A percentile compares a stretch with the other conserved stretches of the same genome.
Conservation (phyloP, 2,329 filamentous ascomycete species). For the Penicillium sp. region DNA sequence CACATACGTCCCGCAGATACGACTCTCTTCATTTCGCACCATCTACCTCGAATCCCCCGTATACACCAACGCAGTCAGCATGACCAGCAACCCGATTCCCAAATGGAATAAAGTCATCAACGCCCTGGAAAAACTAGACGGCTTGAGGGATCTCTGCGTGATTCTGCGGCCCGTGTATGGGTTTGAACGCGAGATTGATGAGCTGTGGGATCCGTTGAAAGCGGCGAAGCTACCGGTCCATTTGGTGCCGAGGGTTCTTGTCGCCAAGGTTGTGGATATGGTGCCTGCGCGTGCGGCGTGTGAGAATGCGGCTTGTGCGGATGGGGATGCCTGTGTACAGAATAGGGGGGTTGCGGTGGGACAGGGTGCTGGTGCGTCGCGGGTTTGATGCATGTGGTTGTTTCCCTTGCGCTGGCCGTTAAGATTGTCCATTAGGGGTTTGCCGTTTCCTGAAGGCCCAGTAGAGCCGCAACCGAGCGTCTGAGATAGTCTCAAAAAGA, state of each 20-base stretch:
- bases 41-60: slow-evolving; percentile 1
- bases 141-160: neutral
- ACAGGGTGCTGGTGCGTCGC: too few species aligned
- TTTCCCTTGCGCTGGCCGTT: too few species aligned
- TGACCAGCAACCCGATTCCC: neutral
- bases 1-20: neutral
- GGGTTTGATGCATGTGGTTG: too few species aligned
- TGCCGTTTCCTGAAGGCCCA: too few species aligned
- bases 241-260: neutral
- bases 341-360: too few species aligned
- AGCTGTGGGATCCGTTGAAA: neutral
- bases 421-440: too few species aligned
- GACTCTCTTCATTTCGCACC: neutral
- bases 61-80: neutral
- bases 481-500: too few species aligned
- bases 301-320: too few species aligned
- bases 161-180: neutral
- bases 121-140: neutral
- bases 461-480: too few species aligned
- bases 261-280: neutral
- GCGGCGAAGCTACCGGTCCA: neutral
- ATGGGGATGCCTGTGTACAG: too few species aligned
- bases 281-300: too few species aligned
- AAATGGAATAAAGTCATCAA: neutral
- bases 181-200: neutral